These are phyloP conservation scores for Pseudotsuga menziesii DNA, from an alignment of 75 land plant species.

Conservation along the genomic window DNA sequence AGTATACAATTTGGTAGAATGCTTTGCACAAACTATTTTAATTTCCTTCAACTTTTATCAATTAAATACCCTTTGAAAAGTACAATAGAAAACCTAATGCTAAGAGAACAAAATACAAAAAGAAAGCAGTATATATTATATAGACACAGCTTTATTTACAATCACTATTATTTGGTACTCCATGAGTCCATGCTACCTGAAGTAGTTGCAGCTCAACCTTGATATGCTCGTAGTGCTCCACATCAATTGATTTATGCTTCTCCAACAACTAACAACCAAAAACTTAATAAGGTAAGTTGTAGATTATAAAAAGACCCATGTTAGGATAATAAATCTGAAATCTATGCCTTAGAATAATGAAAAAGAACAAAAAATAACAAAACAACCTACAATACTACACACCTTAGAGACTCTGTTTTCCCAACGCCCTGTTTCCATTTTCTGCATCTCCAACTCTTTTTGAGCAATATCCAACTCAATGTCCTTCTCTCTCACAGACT, in stretches of 20 bases:
- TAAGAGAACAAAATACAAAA: too few species aligned
- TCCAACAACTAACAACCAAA: constrained; percentile 47
- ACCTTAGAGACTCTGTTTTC: constrained; percentile 73
- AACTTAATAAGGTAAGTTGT: neutral
- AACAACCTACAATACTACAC: neutral
- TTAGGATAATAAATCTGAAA: neutral
- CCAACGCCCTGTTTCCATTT: constrained; percentile 45
- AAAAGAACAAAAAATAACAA: too few species aligned
- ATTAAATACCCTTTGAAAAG: too few species aligned
- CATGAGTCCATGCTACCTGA: constrained; percentile 32
- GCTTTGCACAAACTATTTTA: too few species aligned
- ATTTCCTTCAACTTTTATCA: too few species aligned
- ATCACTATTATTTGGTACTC: too few species aligned
- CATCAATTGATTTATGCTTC: constrained; percentile 62
- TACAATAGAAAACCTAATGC: too few species aligned
- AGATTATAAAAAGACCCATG: neutral
- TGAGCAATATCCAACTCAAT: constrained; percentile 53
- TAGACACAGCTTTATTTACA: too few species aligned
- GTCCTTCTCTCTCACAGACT: constrained; percentile 49
- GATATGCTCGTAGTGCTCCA: constrained; percentile 58
- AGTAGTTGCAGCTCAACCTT: constrained; percentile 43
- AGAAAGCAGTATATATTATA: too few species aligned
- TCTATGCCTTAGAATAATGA: neutral
- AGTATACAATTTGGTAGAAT: too few species aligned
- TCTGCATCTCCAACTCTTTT: constrained; percentile 52